Evolutionary conservation across 768 basidiomycete genomes (phyloP).

Genomic region (Grammothele lineata): DNA sequence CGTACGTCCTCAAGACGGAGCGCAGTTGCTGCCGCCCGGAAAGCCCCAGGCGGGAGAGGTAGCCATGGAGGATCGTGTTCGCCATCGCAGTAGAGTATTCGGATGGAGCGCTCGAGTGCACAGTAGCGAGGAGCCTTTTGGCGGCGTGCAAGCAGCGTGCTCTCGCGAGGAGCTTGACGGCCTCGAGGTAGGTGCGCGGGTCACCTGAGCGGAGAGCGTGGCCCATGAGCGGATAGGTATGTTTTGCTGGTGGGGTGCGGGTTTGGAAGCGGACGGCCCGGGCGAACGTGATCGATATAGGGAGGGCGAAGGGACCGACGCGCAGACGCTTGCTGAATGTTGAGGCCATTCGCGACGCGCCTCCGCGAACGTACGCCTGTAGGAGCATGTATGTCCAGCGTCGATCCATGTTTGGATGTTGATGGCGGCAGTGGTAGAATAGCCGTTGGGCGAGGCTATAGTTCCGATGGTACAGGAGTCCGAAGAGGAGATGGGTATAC

Average conservation of each 20-base stretch:
- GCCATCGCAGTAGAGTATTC: conserved; percentile 30
- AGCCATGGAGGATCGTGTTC: conserved; percentile 53
- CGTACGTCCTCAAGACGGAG: conserved; percentile 35
- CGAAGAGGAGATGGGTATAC: conserved; percentile 31
- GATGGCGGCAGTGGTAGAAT: conserved; percentile 23
- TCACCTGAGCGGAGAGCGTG: neutral
- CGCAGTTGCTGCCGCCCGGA: conserved; percentile 45
- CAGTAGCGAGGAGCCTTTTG: conserved; percentile 33
- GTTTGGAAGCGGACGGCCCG: too few relatives aligned
- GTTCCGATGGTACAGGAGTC: conserved; percentile 39
- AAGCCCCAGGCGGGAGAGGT: conserved; percentile 26
- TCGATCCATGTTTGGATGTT: conserved; percentile 17
- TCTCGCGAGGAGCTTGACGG: conserved; percentile 36
- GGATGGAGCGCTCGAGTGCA: conserved; percentile 4
- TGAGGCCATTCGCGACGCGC: neutral
- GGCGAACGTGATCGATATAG: too few relatives aligned
- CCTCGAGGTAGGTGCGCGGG: conserved; percentile 25
- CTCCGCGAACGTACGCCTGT: neutral
- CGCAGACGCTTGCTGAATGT: neutral
- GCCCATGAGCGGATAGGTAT: too few relatives aligned
- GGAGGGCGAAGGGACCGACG: neutral
- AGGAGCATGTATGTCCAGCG: conserved; percentile 32
- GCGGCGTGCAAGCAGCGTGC: conserved; percentile 42
- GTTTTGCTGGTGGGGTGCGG: too few relatives aligned
- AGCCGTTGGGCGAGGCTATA: conserved; percentile 31